A percentile compares a stretch with the other conserved stretches of the same genome.
Evolutionary conservation across 495 filamentous ascomycete species (phyloP).

Genomic region (Rostrohypoxylon terebratum): DNA sequence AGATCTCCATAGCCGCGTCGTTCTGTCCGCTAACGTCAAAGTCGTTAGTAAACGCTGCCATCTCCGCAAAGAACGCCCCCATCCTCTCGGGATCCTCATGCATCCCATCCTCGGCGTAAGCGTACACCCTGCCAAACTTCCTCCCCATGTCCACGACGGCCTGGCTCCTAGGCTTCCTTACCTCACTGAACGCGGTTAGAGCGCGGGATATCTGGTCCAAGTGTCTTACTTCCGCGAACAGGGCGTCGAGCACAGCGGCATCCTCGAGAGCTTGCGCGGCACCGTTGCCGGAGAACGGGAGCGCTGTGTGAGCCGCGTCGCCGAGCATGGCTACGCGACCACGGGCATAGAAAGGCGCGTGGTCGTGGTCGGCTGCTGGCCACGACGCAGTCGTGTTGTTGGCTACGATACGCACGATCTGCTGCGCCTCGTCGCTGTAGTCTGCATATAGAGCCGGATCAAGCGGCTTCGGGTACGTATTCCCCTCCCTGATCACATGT

Average conservation of each 20-base stretch:
- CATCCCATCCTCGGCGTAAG: slow-evolving; percentile 50
- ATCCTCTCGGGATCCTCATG: slow-evolving; percentile 51
- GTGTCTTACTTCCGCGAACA: slow-evolving; percentile 45
- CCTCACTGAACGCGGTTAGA: slow-evolving; percentile 46
- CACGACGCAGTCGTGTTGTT: slow-evolving; percentile 50
- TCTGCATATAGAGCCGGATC: slow-evolving; percentile 49
- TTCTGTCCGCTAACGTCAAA: slow-evolving; percentile 51
- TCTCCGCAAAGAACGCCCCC: slow-evolving; percentile 46
- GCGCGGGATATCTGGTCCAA: slow-evolving; percentile 38
- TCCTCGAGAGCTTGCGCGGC: slow-evolving; percentile 73
- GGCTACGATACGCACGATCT: slow-evolving; percentile 52
- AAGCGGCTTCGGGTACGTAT: slow-evolving; percentile 12
- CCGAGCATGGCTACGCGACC: slow-evolving; percentile 65
- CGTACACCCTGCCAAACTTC: slow-evolving; percentile 51
- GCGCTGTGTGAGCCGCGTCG: slow-evolving; percentile 70
- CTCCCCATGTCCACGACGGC: slow-evolving; percentile 49
- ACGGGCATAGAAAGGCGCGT: slow-evolving; percentile 61
- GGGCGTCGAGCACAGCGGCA: slow-evolving; percentile 56
- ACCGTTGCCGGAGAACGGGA: slow-evolving; percentile 69
- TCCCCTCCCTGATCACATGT: background rate
- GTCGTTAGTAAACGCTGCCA: slow-evolving; percentile 51
- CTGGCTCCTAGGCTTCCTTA: slow-evolving; percentile 50
- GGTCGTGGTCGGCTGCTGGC: slow-evolving; percentile 61
- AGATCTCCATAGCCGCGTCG: slow-evolving; percentile 41
- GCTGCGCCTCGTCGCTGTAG: slow-evolving; percentile 51